Percentiles rank a stretch among this genome's conserved stretches.
Evolutionary conservation across 225 moss, liverwort and hornwort species (phyloP).

Genomic region (Climacium dendroides): DNA sequence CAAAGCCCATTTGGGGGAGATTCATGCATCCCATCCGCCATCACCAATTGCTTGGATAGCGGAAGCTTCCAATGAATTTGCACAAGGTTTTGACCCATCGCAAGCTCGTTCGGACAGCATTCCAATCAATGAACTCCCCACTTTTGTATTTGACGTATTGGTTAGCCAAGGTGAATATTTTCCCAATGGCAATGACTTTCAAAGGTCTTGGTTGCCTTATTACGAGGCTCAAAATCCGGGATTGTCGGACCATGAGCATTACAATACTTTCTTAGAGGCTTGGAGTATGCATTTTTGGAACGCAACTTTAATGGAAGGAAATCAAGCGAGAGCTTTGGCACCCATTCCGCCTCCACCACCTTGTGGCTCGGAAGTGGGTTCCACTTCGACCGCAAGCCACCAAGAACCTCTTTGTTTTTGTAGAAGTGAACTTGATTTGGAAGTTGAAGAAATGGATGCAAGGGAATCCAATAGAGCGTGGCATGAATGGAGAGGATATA

Average conservation of each 20-base stretch:
- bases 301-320: neutral
- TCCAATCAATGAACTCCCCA: rapidly evolving
- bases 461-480: no score
- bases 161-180: neutral
- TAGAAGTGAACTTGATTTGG: no score
- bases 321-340: neutral
- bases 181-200: neutral
- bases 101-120: rapidly evolving
- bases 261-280: neutral
- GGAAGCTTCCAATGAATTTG: neutral
- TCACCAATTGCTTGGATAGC: neutral
- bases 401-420: no score
- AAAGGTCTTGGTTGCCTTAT: neutral
- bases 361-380: neutral
- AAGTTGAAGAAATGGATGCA: neutral
- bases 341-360: neutral
- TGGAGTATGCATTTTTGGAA: neutral
- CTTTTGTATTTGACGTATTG: rapidly evolving
- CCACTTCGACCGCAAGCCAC: neutral
- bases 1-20: neutral
- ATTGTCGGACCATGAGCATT: neutral
- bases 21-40: neutral
- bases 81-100: neutral
- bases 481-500: no score
- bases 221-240: neutral